Percentiles rank a stretch among this genome's conserved stretches.
Conservation (phyloP, 2,329 filamentous ascomycete genomes). For the Fusarium sp. region DNA sequence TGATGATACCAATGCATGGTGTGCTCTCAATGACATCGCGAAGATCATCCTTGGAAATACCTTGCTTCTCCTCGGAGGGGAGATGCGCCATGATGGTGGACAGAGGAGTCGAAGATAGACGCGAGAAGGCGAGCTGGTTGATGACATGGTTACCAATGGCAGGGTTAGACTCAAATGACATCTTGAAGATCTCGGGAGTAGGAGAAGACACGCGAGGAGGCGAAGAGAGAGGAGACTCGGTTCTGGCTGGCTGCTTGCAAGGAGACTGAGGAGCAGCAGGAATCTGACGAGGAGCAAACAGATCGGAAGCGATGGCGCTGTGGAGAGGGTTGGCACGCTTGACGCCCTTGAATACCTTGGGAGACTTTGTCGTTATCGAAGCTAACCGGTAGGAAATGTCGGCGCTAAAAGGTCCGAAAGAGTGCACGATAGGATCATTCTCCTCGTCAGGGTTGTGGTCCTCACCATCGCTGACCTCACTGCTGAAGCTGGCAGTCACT, state of each 20-base stretch:
- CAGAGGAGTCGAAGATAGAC: constrained; percentile 89
- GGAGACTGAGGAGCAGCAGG: constrained; percentile 44
- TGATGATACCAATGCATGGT: constrained; percentile 87
- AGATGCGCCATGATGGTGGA: constrained; percentile 91
- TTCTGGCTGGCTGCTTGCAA: constrained; percentile 36
- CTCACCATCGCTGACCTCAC: constrained; percentile 66
- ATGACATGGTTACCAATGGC: constrained; percentile 84
- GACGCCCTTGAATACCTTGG: constrained; percentile 57
- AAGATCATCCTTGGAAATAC: constrained; percentile 72
- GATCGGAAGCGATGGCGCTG: constrained; percentile 42
- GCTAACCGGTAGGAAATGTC: constrained; percentile 86
- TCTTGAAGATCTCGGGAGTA: constrained; percentile 37
- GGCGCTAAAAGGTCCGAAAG: constrained; percentile 89
- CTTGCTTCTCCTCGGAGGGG: constrained; percentile 72
- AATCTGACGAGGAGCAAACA: constrained; percentile 41
- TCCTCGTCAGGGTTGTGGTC: constrained; percentile 89
- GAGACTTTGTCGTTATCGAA: constrained; percentile 78
- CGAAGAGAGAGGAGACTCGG: constrained; percentile 47
- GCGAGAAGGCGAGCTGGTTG: constrained; percentile 95
- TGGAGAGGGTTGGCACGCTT: constrained; percentile 40
- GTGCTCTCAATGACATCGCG: constrained; percentile 79
- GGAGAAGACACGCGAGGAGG: constrained; percentile 41
- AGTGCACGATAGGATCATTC: constrained; percentile 92
- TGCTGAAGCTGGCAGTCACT: constrained; percentile 66
- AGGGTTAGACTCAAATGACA: constrained; percentile 54